Percentiles rank a stretch among this genome's conserved stretches.
These are phyloP conservation scores for Allium cepa DNA, from an alignment of 106 monocot species.

Conservation along the genomic window DNA sequence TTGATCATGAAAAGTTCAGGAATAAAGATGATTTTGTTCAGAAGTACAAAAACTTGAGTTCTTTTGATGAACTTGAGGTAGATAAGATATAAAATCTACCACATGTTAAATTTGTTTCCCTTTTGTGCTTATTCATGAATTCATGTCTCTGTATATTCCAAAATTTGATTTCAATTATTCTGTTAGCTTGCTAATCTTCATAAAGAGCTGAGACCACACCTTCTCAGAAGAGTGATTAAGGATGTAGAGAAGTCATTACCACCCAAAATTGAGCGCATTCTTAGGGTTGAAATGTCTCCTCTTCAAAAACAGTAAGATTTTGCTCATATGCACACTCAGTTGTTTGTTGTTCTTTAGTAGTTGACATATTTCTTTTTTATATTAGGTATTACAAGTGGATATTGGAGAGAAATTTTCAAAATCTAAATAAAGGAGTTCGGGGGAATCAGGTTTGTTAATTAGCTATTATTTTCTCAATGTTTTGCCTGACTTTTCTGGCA, in stretches of 20 bases:
- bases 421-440: constrained; percentile 97
- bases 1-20: constrained; percentile 77
- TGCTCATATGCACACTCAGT: neutral
- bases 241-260: constrained; percentile 99
- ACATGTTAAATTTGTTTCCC: neutral
- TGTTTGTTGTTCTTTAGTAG: neutral
- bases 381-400: constrained; percentile 99
- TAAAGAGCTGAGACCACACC: constrained; percentile 92
- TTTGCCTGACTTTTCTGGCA: too few relatives aligned
- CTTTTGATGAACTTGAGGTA: constrained; percentile 97
- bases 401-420: constrained; percentile 94
- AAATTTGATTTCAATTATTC: constrained; percentile 15
- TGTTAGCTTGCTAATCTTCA: constrained; percentile 94
- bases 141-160: neutral
- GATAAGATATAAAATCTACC: neutral
- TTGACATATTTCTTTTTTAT: neutral
- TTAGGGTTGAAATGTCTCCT: constrained; percentile 98
- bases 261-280: constrained; percentile 99
- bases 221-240: constrained; percentile 93
- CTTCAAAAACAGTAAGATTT: constrained; percentile 89
- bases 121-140: neutral
- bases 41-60: constrained; percentile 93
- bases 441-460: constrained; percentile 77
- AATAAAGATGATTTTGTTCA: constrained; percentile 94
- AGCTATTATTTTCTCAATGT: neutral